Conservation (phyloP, 768 basidiomycete species). For the Leccinum disarticulatum region DNA sequence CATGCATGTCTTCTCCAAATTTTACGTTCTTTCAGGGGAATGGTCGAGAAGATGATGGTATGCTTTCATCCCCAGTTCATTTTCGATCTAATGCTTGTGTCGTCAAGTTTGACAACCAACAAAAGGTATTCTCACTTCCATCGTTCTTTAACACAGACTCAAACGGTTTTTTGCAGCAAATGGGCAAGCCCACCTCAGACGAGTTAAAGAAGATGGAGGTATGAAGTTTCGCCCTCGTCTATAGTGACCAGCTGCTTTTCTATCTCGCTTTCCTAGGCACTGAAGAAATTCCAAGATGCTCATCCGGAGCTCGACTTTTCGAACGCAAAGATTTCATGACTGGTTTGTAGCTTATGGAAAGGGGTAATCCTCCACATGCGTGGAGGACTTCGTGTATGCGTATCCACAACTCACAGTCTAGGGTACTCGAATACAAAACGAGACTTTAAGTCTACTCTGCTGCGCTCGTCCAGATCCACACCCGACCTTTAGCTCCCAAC, state of each 20-base stretch:
- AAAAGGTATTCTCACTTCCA: conserved; percentile 33
- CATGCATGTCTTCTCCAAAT: conserved; percentile 1
- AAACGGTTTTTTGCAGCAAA: conserved; percentile 54
- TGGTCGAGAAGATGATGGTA: conserved; percentile 99
- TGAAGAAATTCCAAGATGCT: conserved; percentile 84
- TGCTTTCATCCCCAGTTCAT: conserved; percentile 42
- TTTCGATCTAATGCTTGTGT: conserved; percentile 9
- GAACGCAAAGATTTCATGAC: conserved; percentile 80
- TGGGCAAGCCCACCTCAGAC: conserved; percentile 95
- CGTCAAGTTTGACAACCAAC: conserved; percentile 45
- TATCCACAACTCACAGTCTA: not conserved
- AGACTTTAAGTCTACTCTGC: conserved; percentile 10
- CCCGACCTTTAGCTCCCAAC: conserved; percentile 19
- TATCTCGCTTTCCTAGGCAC: conserved; percentile 45
- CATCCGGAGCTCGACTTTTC: conserved; percentile 97
- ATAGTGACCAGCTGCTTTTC: not conserved
- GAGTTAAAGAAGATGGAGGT: conserved; percentile 93
- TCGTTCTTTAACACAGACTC: not conserved
- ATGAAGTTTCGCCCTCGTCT: conserved; percentile 11
- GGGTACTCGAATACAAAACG: not conserved
- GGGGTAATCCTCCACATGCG: not conserved
- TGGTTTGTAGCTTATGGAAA: not conserved
- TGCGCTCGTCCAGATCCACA: conserved; percentile 29
- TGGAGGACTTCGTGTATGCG: not conserved
- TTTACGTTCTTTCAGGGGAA: conserved; percentile 54